These are phyloP conservation scores for Malassezia arunalokei DNA, from an alignment of 1,284 basidiomycete species.

Conservation along the genomic window DNA sequence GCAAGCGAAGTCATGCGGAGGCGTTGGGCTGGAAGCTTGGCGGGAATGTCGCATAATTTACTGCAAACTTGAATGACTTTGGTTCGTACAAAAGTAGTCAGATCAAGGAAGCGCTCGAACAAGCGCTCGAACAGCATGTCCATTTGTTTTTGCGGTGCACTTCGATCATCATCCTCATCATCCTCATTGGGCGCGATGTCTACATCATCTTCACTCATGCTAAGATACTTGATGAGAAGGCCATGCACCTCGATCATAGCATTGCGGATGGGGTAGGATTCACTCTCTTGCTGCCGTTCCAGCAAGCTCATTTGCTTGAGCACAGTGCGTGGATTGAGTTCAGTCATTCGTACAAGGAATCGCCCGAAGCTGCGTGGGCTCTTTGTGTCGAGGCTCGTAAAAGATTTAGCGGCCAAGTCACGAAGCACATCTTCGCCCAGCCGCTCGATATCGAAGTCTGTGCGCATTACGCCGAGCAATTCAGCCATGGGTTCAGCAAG, in stretches of 20 bases:
- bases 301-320: conserved; percentile 80
- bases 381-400: conserved; percentile 72
- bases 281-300: conserved; percentile 75
- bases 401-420: conserved; percentile 66
- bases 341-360: conserved; percentile 72
- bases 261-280: conserved; percentile 89
- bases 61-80: conserved; percentile 70
- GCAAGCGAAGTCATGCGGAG: conserved; percentile 64
- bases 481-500: conserved; percentile 88
- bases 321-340: conserved; percentile 70
- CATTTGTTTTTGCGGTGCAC: conserved; percentile 67
- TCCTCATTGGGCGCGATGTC: conserved; percentile 14
- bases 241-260: conserved; percentile 45
- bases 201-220: conserved; percentile 23
- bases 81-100: conserved; percentile 77
- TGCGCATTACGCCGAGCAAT: conserved; percentile 64
- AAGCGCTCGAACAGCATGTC: conserved; percentile 70
- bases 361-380: conserved; percentile 71
- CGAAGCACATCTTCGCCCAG: conserved; percentile 79
- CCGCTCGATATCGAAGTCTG: conserved; percentile 78
- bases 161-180: conserved; percentile 21
- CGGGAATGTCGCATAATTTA: conserved; percentile 58
- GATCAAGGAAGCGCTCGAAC: conserved; percentile 72
- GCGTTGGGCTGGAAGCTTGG: conserved; percentile 78
- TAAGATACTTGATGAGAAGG: conserved; percentile 47